These are phyloP conservation scores for Aspergillus heteromorphus DNA, from an alignment of 495 filamentous ascomycete genomes.

Conservation along the genomic window DNA sequence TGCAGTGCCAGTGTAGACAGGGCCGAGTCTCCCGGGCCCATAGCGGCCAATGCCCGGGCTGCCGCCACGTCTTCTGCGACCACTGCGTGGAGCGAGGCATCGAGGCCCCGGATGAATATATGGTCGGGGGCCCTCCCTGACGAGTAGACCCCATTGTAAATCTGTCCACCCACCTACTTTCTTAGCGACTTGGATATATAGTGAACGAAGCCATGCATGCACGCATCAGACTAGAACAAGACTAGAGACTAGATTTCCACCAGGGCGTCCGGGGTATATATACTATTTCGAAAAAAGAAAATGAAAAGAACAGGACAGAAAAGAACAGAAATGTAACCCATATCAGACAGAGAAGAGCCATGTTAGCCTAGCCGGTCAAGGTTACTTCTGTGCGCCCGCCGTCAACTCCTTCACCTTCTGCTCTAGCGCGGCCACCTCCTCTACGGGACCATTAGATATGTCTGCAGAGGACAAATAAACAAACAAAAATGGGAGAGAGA, in stretches of 20 bases:
- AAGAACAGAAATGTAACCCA: constrained; percentile 4
- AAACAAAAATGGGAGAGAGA: no score
- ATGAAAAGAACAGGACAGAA: no score
- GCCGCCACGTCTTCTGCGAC: constrained; percentile 4
- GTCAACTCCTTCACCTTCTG: constrained; percentile 38
- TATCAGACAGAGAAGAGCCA: background rate
- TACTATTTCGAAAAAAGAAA: no score
- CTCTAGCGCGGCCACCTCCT: constrained; percentile 38
- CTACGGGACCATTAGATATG: constrained; percentile 16
- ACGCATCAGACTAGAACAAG: background rate
- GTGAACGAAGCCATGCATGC: background rate
- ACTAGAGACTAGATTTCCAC: background rate
- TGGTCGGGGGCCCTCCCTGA: background rate
- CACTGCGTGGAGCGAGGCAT: background rate
- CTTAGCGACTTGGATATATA: background rate
- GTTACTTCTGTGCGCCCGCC: constrained; percentile 23
- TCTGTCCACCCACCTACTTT: background rate
- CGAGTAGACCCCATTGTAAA: background rate
- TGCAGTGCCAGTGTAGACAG: constrained; percentile 10
- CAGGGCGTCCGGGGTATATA: constrained; percentile 6
- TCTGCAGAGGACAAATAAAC: background rate
- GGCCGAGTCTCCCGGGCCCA: constrained; percentile 1
- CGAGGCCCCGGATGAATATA: background rate
- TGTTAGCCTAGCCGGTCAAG: background rate
- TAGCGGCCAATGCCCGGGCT: constrained; percentile 2